These are phyloP conservation scores for Lactarius vividus DNA, from an alignment of 768 basidiomycete genomes.

Conservation along the genomic window DNA sequence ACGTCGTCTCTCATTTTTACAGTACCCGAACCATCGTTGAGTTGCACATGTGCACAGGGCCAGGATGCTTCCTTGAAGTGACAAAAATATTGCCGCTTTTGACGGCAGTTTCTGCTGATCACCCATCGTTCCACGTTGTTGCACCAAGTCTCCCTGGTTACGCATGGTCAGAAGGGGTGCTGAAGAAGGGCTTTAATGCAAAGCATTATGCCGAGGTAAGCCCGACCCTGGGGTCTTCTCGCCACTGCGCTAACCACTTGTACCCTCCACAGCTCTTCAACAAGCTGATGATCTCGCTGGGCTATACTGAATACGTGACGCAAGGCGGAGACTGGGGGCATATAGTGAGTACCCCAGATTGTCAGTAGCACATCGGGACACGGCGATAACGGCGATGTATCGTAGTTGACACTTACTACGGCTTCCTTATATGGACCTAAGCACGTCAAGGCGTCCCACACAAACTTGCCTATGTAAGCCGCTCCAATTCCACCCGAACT, in stretches of 20 bases:
- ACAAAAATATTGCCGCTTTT: conserved; percentile 32
- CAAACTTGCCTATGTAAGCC: conserved; percentile 34
- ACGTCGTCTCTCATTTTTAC: conserved; percentile 15
- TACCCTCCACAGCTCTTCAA: conserved; percentile 27
- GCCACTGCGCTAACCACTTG: neutral
- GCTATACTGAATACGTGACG: conserved; percentile 38
- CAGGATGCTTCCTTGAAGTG: conserved; percentile 23
- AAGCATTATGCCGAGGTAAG: conserved; percentile 32
- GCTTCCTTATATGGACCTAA: conserved; percentile 31
- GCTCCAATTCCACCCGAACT: neutral
- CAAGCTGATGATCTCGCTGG: conserved; percentile 35
- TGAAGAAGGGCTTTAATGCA: conserved; percentile 31
- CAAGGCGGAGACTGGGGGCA: conserved; percentile 52
- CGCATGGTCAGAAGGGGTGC: conserved; percentile 31
- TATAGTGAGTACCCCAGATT: conserved; percentile 30
- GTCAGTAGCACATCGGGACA: neutral
- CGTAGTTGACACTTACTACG: conserved; percentile 32
- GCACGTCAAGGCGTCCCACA: conserved; percentile 36
- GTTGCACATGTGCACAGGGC: conserved; percentile 13
- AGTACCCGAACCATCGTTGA: neutral
- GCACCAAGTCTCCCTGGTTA: conserved; percentile 33
- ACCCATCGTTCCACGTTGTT: conserved; percentile 35
- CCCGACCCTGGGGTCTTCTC: neutral
- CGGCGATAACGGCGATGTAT: neutral
- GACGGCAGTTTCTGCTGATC: conserved; percentile 22